Evolutionary conservation across 1,139 yeast genomes (phyloP).

Genomic region (Saccharomycopsis crataegensis): DNA sequence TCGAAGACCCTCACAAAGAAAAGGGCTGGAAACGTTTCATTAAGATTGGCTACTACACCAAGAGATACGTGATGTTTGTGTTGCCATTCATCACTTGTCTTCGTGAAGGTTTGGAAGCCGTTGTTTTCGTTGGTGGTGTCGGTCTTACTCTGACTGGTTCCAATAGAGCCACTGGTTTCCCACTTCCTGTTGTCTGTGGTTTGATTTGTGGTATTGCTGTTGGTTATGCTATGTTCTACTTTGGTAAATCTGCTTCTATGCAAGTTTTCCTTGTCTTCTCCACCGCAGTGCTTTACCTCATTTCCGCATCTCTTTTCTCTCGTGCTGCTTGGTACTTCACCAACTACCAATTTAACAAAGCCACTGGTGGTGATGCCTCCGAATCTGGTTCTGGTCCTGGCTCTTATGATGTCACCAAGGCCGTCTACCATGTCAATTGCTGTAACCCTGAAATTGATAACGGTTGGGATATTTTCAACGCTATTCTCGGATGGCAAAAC

Average conservation of each 20-base stretch:
- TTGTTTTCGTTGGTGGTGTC: conserved; percentile 85
- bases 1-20: conserved; percentile 32
- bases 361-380: conserved; percentile 83
- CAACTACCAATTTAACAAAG: conserved; percentile 49
- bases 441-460: conserved; percentile 84
- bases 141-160: conserved; percentile 49
- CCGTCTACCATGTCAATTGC: conserved; percentile 93
- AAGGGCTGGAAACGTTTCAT: conserved; percentile 29
- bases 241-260: conserved; percentile 66
- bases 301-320: conserved; percentile 83
- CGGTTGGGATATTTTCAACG: conserved; percentile 91
- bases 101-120: conserved; percentile 90
- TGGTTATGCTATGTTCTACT: conserved; percentile 63
- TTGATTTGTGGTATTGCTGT: conserved; percentile 62
- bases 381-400: conserved; percentile 92
- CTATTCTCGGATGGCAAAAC: conserved; percentile 85
- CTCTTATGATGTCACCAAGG: conserved; percentile 64
- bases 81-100: conserved; percentile 79
- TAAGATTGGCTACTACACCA: conserved; percentile 31
- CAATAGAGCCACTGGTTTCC: conserved; percentile 57
- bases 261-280: conserved; percentile 75
- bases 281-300: conserved; percentile 74
- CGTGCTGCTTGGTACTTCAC: conserved; percentile 88
- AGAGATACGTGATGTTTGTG: conserved; percentile 72
- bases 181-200: conserved; percentile 76